A percentile compares a stretch with the other conserved stretches of the same genome.
phyloP scores from a whole-genome alignment of 768 basidiomycete genomes.

The Lactarius sp. region DNA sequence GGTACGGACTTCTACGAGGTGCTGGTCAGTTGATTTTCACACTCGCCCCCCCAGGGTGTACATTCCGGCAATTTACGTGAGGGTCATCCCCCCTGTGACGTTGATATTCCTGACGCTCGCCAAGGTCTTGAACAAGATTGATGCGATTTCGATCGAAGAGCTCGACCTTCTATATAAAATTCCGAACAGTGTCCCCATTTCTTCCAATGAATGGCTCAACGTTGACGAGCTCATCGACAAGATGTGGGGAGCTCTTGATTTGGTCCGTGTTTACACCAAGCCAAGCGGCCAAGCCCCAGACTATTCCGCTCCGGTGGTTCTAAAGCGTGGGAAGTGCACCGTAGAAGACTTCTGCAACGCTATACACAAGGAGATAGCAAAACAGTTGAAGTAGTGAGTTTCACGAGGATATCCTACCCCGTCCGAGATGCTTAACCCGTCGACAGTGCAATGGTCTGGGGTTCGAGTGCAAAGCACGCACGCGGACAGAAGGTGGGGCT shows the following conservation, averaged over 20 bases:
- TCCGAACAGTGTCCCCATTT: conserved; percentile 91
- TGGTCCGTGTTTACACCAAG: conserved; percentile 96
- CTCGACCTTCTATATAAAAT: conserved; percentile 95
- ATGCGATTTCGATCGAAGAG: conserved; percentile 98
- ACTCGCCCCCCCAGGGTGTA: conserved; percentile 59
- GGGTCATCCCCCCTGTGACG: conserved; percentile 27
- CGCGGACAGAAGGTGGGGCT: conserved; percentile 94
- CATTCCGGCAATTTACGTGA: conserved; percentile 85
- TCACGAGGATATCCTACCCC: neutral
- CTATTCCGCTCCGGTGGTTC: conserved; percentile 85
- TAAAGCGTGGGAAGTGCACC: conserved; percentile 55
- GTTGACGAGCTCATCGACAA: conserved; percentile 88
- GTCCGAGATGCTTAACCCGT: neutral
- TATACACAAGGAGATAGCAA: conserved; percentile 96
- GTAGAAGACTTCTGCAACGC: conserved; percentile 90
- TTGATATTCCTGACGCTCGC: conserved; percentile 15
- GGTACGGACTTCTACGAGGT: conserved; percentile 42
- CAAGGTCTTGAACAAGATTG: conserved; percentile 89
- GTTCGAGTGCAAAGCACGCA: conserved; percentile 93
- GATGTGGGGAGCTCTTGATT: conserved; percentile 92
- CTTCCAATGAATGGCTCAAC: conserved; percentile 93
- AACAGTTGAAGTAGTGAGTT: conserved; percentile 92
- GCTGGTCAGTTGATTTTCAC: neutral
- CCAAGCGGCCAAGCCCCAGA: conserved; percentile 89
- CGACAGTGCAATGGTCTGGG: conserved; percentile 85